Base-by-base conservation (phyloP, 192 early-diverging fungal genomes). In the Coemansia sp. region DNA sequence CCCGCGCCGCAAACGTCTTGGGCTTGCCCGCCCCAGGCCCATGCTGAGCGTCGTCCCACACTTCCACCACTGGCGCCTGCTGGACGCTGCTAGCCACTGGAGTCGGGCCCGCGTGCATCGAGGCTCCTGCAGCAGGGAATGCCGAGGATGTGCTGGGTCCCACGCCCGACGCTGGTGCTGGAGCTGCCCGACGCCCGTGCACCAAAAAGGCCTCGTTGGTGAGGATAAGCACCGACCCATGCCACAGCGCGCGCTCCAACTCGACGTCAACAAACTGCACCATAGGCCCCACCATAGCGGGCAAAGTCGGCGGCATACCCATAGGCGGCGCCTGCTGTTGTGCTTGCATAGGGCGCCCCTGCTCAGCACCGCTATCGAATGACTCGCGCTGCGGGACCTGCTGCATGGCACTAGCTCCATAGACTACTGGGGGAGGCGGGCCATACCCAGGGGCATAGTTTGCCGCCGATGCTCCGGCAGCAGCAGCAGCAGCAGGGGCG, bases 191-290 rank as follows among this genome's bases (percentile, higher is more conserved):
- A 11, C 67, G 57, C 14, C 68, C 62, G 21, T 74, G 80, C 39
- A 69, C 76, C 39, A 83, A 58, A 17, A 70, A 69, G 50, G 80
- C 55, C 69, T 83, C 80, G 76, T 83, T 83, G 0, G 76, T 83
- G 60, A 78, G 63, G 44, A 83, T 50, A 29, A 83, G 75, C 45
- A 83, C 80, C 9, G 75, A 77, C 15, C 80, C 80, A 41, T 71
- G 68, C 80, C 80, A 83, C 67, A 66, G 65, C 34, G 80, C 80
- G 19, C 69, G 72, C 66, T 74, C 76, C 21, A 78, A 69, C 66
- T 83, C 80, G 4, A 78, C 75, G 67, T 78, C 73, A 60, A 78
- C 73, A 62, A 83, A 83, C 73, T 83, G 80, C 63, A 83, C 69
- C 76, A 78, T 37, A 11, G 80, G 80, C 1, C 80, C 80, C 14